Evolutionary conservation across 108 stramenopile species (phyloP), one percentile per base, ranked within the genome.

Genomic region (Pseudonitzschia multistriata): DNA sequence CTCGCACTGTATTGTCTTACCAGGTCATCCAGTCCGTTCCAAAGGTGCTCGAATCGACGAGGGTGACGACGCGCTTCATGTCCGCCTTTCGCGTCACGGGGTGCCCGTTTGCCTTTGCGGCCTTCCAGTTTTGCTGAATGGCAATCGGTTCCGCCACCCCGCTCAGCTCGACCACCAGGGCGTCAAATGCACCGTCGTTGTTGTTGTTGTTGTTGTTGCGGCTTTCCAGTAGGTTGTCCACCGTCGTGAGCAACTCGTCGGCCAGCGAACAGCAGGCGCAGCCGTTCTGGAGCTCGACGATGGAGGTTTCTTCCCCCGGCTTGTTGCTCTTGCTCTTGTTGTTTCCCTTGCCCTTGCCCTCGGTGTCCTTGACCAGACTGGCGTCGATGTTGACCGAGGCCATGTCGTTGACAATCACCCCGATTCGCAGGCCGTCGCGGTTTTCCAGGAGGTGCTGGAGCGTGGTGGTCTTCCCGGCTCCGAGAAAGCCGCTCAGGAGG

Each of bases 331-430:
- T 25, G 50, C 10, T 24, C 2, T 25, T 25, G 22, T 25, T 52
- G 3, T 52, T 22, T 11, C 24, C 19, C 2, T 52, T 25, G 21
- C 8, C 10, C 22, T 22, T 25, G 50, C 2, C 3, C 13, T 59
- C 33, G 28, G 24, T 13, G n/a, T 35, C 35, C 35, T 59, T 59
- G 33, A 97, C 67, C 8, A 99, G 83, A 62, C 96, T 96, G 73
- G 97, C 95, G 70, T 99, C 99, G 60, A 99, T 97, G 79, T 99
- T 99, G 8, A 99, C 88, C 8, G 76, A 73, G 14, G 95, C 95
- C 42, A 99, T 95, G 67, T 99, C 98, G 53, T 99, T 99, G 64
- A 99, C 97, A 55, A 99, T 90, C 2, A 97, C 86, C 14, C 96
- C 97, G 31, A 97, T 86, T 35, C 76, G 81, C 35, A 74, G 53